phyloP scores from a whole-genome alignment of 352 stramenopile genomes.

The Phytophthora crassamura region DNA sequence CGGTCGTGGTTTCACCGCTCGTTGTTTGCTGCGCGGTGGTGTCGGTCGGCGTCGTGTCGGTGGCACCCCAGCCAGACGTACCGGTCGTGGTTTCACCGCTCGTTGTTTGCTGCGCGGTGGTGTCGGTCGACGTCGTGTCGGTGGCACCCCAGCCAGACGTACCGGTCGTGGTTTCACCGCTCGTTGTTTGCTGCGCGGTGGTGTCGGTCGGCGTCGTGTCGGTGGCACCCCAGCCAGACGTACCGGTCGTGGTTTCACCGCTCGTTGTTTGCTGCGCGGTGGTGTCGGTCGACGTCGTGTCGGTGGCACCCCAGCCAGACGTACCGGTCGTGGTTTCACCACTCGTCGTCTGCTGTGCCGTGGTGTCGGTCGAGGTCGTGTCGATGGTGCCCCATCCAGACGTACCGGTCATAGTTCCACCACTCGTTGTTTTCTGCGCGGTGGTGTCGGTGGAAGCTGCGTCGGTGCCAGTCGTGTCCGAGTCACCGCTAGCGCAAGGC shows the following conservation, averaged over 20 bases:
- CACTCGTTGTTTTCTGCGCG: not conserved
- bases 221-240: slow-evolving; percentile 19
- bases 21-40: too few species aligned
- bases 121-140: slow-evolving; percentile 11
- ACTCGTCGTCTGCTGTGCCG: not conserved
- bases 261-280: not conserved
- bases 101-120: slow-evolving; percentile 12
- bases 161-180: not conserved
- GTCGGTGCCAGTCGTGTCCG: slow-evolving; percentile 1
- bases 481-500: not conserved
- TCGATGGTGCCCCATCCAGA: slow-evolving; percentile 22
- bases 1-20: not conserved
- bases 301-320: slow-evolving; percentile 19
- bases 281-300: slow-evolving; percentile 14
- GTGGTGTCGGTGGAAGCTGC: not conserved
- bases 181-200: too few species aligned
- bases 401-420: slow-evolving; percentile 4
- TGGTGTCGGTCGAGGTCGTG: slow-evolving; percentile 14
- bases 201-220: too few species aligned
- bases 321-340: slow-evolving; percentile 7
- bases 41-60: too few species aligned
- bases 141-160: slow-evolving; percentile 9
- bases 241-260: slow-evolving; percentile 3
- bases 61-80: slow-evolving; percentile 23
- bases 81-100: not conserved